phyloP scores from a whole-genome alignment of 371 early-diverging fungal species.

The Fennellomyces sp. region DNA sequence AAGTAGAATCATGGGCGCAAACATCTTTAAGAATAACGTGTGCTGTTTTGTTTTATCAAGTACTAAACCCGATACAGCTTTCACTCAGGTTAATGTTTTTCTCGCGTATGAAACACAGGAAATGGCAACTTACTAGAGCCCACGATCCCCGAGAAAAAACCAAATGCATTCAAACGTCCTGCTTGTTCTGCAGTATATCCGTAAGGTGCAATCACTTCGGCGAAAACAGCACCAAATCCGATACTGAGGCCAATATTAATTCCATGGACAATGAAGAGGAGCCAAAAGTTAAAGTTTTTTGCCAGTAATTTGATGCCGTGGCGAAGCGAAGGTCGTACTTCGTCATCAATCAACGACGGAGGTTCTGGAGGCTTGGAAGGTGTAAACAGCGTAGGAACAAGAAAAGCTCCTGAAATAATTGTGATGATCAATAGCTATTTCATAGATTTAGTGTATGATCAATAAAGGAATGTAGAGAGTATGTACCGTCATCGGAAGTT shows the following conservation, averaged over 20 bases:
- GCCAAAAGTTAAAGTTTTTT: slow-evolving; percentile 43
- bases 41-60: slow-evolving; percentile 57
- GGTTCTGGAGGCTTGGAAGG: slow-evolving; percentile 50
- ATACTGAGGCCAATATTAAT: slow-evolving; percentile 54
- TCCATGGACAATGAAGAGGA: slow-evolving; percentile 44
- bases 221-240: slow-evolving; percentile 50
- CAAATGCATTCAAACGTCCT: slow-evolving; percentile 40
- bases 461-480: no score
- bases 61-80: slow-evolving; percentile 52
- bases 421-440: slow-evolving; percentile 38
- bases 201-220: slow-evolving; percentile 50
- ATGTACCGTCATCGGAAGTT: slow-evolving; percentile 35
- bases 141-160: slow-evolving; percentile 37
- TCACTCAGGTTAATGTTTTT: no score
- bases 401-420: slow-evolving; percentile 27
- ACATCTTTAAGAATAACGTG: slow-evolving; percentile 40
- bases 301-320: slow-evolving; percentile 33
- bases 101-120: no score
- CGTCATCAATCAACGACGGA: slow-evolving; percentile 28
- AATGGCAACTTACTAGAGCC: slow-evolving; percentile 40
- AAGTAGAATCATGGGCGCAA: slow-evolving; percentile 52
- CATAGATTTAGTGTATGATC: neutral
- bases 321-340: slow-evolving; percentile 32
- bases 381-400: slow-evolving; percentile 40
- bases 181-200: slow-evolving; percentile 57